Percentiles rank a stretch among this genome's conserved stretches.
Evolutionary conservation across 306 rosid species (phyloP).

Genomic region (Adenanthera pavonina): DNA sequence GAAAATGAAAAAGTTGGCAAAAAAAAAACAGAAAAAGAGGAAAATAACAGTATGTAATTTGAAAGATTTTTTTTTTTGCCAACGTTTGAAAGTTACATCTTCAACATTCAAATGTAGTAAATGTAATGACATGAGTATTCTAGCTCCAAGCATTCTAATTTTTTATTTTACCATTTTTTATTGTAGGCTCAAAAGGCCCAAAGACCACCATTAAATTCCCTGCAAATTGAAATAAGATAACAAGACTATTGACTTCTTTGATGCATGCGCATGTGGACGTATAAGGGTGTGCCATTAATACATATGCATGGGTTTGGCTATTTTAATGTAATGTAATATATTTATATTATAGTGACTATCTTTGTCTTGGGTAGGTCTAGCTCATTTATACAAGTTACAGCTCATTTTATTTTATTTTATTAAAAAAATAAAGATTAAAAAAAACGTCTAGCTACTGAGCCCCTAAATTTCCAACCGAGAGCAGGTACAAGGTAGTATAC

Average conservation of each 20-base stretch:
- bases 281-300: not conserved
- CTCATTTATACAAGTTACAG: slow-evolving; percentile 21
- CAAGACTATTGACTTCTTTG: slow-evolving; percentile 35
- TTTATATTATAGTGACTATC: slow-evolving; percentile 6
- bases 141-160: not conserved
- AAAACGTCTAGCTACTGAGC: not conserved
- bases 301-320: not conserved
- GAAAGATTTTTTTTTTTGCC: too few species aligned
- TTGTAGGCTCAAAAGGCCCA: not conserved
- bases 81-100: too few species aligned
- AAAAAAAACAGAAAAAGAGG: too few species aligned
- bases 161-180: not conserved
- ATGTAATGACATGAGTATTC: not conserved
- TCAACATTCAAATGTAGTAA: too few species aligned
- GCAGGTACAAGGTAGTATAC: not conserved
- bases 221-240: slow-evolving; percentile 12
- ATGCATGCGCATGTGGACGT: slow-evolving; percentile 32
- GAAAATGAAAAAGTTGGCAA: too few species aligned
- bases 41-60: too few species aligned
- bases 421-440: not conserved
- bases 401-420: not conserved
- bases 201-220: not conserved
- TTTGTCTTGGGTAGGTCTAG: slow-evolving; percentile 27
- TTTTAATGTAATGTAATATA: too few species aligned
- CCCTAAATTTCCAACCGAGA: not conserved